Evolutionary conservation across 2,329 filamentous ascomycete species (phyloP).

Genomic region (Penicillium verrucosum): DNA sequence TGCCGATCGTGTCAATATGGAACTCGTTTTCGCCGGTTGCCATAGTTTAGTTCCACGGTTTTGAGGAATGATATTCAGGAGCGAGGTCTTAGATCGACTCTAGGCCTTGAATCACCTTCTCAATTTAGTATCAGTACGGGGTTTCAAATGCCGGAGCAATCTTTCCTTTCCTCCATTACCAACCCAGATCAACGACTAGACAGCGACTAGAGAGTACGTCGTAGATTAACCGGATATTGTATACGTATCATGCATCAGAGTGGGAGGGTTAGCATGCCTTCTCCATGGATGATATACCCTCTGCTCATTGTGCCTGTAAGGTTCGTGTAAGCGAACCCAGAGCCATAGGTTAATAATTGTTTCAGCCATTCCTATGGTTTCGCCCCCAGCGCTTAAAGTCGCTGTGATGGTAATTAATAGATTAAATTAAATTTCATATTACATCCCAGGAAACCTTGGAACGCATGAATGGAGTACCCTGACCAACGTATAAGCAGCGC

Average conservation of each 20-base stretch:
- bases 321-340: constrained; percentile 22
- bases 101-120: constrained; percentile 2
- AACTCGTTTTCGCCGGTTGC: constrained; percentile 2
- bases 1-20: constrained; percentile 17
- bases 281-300: neutral
- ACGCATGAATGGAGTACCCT: neutral
- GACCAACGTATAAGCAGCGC: neutral
- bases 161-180: neutral
- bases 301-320: neutral
- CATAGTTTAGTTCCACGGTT: neutral
- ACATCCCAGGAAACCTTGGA: neutral
- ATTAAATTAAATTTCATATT: neutral
- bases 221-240: neutral
- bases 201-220: neutral
- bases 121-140: neutral
- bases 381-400: constrained; percentile 20
- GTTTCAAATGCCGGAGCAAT: neutral
- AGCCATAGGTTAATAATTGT: neutral
- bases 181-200: neutral
- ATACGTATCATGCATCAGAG: neutral
- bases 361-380: constrained; percentile 6
- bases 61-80: constrained; percentile 11
- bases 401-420: constrained; percentile 1
- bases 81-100: constrained; percentile 5
- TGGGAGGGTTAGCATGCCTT: neutral